Conservation (phyloP, 1,139 yeast genomes). For the Tardiomyces depauwii region DNA sequence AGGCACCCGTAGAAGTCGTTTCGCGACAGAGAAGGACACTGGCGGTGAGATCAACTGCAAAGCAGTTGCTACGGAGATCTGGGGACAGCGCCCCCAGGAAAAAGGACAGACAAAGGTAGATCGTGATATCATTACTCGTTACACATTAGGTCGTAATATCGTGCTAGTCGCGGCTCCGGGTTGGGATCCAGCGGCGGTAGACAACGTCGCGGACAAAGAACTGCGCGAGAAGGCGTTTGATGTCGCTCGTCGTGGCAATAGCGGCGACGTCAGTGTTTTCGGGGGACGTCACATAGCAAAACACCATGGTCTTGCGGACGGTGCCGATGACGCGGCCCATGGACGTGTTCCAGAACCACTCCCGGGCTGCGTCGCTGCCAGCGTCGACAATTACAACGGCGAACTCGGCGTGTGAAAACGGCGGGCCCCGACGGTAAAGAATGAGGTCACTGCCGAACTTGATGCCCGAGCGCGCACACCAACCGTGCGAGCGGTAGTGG, state of each 20-base stretch:
- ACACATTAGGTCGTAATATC: not conserved
- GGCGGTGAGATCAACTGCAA: no score
- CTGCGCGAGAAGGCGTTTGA: slow-evolving; percentile 29
- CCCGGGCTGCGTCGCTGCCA: slow-evolving; percentile 18
- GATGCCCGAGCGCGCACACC: slow-evolving; percentile 90
- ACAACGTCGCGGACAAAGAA: slow-evolving; percentile 52
- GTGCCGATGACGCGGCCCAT: slow-evolving; percentile 76
- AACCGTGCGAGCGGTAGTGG: slow-evolving; percentile 78
- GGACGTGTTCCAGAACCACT: slow-evolving; percentile 57
- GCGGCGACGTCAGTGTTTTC: slow-evolving; percentile 16
- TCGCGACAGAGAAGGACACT: no score
- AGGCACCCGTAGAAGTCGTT: no score
- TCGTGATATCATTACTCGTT: not conserved
- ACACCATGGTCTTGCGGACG: slow-evolving; percentile 66
- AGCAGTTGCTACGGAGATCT: no score
- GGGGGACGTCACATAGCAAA: slow-evolving; percentile 51
- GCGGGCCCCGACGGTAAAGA: slow-evolving; percentile 85
- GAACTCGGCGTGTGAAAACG: slow-evolving; percentile 88
- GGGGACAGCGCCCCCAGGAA: no score
- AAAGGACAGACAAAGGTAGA: not conserved
- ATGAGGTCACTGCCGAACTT: slow-evolving; percentile 83
- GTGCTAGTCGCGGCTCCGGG: slow-evolving; percentile 58
- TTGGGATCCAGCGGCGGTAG: slow-evolving; percentile 75
- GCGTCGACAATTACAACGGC: slow-evolving; percentile 40
- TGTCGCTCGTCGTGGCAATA: slow-evolving; percentile 6